Base-by-base conservation (phyloP, 1,284 basidiomycete genomes). In the Tylopilus sp. region DNA sequence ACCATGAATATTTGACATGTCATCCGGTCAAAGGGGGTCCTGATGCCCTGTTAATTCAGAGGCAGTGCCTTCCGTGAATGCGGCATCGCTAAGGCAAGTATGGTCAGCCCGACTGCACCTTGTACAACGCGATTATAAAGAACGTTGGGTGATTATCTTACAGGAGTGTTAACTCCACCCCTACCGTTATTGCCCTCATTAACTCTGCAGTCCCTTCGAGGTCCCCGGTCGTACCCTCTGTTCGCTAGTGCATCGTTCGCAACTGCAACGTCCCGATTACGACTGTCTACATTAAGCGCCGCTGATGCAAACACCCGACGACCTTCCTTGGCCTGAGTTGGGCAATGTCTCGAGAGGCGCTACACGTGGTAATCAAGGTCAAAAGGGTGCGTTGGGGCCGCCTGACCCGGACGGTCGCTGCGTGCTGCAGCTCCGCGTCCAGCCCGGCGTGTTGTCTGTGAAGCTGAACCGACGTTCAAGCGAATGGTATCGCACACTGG, bases 351-450 rank as follows among this genome's bases (percentile, higher is more conserved):
- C 88, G 52, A 81, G 87, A 55, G 87, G 87, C 49, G 87, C 87
- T n/a, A 90, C 88, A 48, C 74, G 87, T 67, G 87, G 87, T 53
- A 90, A 90, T 71, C 87, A 90, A 75, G 87, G 87, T 46, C 86
- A 89, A 64, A 90, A 90, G 65, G 87, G 87, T 58, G 83, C 83
- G 43, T 73, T 90, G 26, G 81, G 85, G 22, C 75, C 81, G 53
- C 76, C 86, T 28, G 86, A 89, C 73, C 74, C 75, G 43, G 84
- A 88, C 24, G 88, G 86, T 17, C 83, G 86, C 56, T 84, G 80
- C 61, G 68, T 83, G 35, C 77, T 90, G 22, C 87, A 90, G 65
- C 78, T 90, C 42, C 80, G 87, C 51, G 87, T 90, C 22, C 88
- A 90, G 63, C 87, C 88, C 15, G 87, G 87, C 49, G 87, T 90